Percentiles rank a stretch among this genome's conserved stretches.
Conservation (phyloP, 768 basidiomycete species). For the Floccularia luteovirens region DNA sequence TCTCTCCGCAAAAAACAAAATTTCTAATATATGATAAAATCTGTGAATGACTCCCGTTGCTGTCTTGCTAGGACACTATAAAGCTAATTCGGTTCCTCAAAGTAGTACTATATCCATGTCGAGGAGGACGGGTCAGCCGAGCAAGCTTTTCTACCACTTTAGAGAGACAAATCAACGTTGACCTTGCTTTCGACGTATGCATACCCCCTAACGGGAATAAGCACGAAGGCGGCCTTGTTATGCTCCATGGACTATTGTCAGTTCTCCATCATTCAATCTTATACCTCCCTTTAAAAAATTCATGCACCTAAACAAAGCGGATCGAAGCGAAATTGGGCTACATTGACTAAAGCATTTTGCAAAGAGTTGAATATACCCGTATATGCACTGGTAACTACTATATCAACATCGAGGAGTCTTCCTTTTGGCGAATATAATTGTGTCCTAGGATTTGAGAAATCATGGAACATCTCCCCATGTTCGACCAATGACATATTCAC, state of each 20-base stretch:
- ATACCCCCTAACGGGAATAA: constrained; percentile 15
- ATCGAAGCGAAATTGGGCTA: constrained; percentile 80
- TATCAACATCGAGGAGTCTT: background rate
- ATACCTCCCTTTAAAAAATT: background rate
- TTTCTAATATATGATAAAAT: too few relatives aligned
- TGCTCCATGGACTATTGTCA: constrained; percentile 56
- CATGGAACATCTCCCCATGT: constrained; percentile 76
- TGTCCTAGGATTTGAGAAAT: constrained; percentile 58
- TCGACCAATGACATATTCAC: constrained; percentile 58
- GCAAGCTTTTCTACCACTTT: too few relatives aligned
- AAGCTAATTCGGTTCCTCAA: too few relatives aligned
- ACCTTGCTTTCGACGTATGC: constrained; percentile 11
- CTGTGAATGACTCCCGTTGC: too few relatives aligned
- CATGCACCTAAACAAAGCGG: constrained; percentile 36
- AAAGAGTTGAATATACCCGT: constrained; percentile 53
- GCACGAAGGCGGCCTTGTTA: constrained; percentile 35
- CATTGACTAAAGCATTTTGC: constrained; percentile 63
- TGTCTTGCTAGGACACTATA: too few relatives aligned
- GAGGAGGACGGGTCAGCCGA: too few relatives aligned
- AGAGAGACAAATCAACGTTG: too few relatives aligned
- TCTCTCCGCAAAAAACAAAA: too few relatives aligned
- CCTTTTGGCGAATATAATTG: background rate
- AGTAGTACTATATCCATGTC: too few relatives aligned
- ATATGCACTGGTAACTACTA: constrained; percentile 44
- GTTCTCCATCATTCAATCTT: constrained; percentile 11